Base-by-base conservation (phyloP, 305 asterid genomes). In the Rubia balearica region DNA sequence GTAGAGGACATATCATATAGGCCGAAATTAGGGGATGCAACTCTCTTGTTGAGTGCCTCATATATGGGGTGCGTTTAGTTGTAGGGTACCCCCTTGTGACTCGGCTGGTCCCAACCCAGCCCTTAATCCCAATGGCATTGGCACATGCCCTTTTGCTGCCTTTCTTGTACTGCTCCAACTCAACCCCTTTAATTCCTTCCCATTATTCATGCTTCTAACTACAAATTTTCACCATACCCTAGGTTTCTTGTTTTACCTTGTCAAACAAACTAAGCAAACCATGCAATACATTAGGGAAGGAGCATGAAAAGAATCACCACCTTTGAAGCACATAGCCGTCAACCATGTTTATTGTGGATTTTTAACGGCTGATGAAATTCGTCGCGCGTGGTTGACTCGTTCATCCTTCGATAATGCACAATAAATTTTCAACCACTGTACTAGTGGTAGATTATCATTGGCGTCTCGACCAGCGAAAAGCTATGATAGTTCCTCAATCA, bases 61-160 rank as follows among this genome's bases (percentile, higher is more conserved):
- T 57, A 21, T 57, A 19, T 57, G 30, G 62, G 33, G 62, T 46
- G 76, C 40, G 7, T 61, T 61, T 48, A 46, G 77, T 46, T 57
- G 74, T 72, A 68, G 80, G 80, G 70, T 45, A 76, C 14, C 63
- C 71, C 51, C 22, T 33, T 36, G 21, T 62, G 77, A 76, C 45
- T 61, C 73, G 72, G 71, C 71, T 67, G 80, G 80, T 76, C 78
- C 76, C 76, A 67, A 40, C 21, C 53, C 76, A 67, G 49, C 14
- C 45, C 61, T 16, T 67, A 72, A 67, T 61, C 38, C 65, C 67
- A 40, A 68, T n/a, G n/a, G n/a, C n/a, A n/a, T n/a, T 6, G 62
- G 73, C 80, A 68, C 80, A 72, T 72, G 80, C 73, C 74, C 74
- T 53, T 69, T 75, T 62, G 74, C 71, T 68, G 59, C 22, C 38